These are phyloP conservation scores for Mortierella sp. DNA, from an alignment of 371 early-diverging fungal genomes.

Conservation along the genomic window DNA sequence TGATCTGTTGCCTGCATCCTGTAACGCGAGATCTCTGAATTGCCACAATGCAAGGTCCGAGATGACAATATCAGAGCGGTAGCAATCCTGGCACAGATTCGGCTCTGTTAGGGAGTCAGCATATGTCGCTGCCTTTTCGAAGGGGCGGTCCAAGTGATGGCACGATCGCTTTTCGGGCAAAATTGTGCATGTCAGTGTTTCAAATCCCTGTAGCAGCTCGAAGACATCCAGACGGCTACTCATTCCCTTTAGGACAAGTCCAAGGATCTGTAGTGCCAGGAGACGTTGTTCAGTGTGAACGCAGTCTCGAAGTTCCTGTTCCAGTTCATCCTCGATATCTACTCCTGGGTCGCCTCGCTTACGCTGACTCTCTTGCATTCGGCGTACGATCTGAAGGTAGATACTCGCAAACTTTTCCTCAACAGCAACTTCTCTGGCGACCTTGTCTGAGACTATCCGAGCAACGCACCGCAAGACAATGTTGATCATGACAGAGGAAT, in stretches of 20 bases:
- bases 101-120: slow-evolving; percentile 38
- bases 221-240: slow-evolving; percentile 44
- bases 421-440: slow-evolving; percentile 41
- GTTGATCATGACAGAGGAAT: slow-evolving; percentile 45
- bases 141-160: slow-evolving; percentile 12
- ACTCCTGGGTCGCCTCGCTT: neutral
- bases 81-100: slow-evolving; percentile 46
- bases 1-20: slow-evolving; percentile 23
- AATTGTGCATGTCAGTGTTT: slow-evolving; percentile 49
- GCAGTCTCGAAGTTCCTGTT: slow-evolving; percentile 46
- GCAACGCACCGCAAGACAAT: slow-evolving; percentile 53
- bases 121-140: slow-evolving; percentile 15
- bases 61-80: slow-evolving; percentile 49
- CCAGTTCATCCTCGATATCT: slow-evolving; percentile 18
- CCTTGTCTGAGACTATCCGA: slow-evolving; percentile 43
- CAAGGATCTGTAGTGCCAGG: slow-evolving; percentile 45
- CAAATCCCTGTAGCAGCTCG: slow-evolving; percentile 55
- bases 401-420: slow-evolving; percentile 55
- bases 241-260: slow-evolving; percentile 50
- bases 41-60: slow-evolving; percentile 56
- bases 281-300: slow-evolving; percentile 55
- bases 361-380: slow-evolving; percentile 32
- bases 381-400: slow-evolving; percentile 51
- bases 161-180: slow-evolving; percentile 40
- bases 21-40: slow-evolving; percentile 42